These are phyloP conservation scores for Ligustrum vulgare DNA, from an alignment of 257 asterid genomes.

Conservation along the genomic window DNA sequence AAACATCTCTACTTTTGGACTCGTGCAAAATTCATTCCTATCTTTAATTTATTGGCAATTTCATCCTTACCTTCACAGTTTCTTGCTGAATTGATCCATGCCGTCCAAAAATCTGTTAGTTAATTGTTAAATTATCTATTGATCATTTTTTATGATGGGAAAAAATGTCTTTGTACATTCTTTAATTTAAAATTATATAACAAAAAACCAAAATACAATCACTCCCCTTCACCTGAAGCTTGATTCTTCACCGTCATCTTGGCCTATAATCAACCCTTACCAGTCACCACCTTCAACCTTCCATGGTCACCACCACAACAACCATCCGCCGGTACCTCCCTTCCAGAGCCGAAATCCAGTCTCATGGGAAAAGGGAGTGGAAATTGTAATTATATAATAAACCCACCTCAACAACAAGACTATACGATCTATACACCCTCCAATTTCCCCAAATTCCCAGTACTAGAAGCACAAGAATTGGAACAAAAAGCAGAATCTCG, in stretches of 20 bases:
- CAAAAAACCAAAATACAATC: too few species aligned
- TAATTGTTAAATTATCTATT: too few species aligned
- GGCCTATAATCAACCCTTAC: neutral
- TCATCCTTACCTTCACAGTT: too few species aligned
- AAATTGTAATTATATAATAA: constrained; percentile 40
- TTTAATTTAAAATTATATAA: too few species aligned
- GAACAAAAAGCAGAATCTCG: constrained; percentile 51
- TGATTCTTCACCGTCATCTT: neutral
- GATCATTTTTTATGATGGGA: too few species aligned
- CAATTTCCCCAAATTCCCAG: constrained; percentile 6
- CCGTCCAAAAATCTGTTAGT: too few species aligned
- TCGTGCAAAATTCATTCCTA: too few species aligned
- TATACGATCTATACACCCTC: constrained; percentile 40
- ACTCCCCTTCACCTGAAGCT: constrained; percentile 12
- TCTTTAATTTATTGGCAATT: too few species aligned
- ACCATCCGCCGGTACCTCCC: constrained; percentile 13
- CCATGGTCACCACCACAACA: constrained; percentile 16
- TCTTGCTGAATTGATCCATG: too few species aligned
- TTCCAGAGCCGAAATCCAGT: neutral
- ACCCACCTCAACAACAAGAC: constrained; percentile 38
- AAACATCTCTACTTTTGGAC: too few species aligned
- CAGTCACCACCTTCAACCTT: neutral
- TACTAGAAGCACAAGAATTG: constrained; percentile 19
- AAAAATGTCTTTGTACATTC: too few species aligned
- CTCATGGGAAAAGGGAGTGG: neutral